Percentiles rank a stretch among this genome's conserved stretches.
Conservation (phyloP, 805 yeast species). For the Candida maris region DNA sequence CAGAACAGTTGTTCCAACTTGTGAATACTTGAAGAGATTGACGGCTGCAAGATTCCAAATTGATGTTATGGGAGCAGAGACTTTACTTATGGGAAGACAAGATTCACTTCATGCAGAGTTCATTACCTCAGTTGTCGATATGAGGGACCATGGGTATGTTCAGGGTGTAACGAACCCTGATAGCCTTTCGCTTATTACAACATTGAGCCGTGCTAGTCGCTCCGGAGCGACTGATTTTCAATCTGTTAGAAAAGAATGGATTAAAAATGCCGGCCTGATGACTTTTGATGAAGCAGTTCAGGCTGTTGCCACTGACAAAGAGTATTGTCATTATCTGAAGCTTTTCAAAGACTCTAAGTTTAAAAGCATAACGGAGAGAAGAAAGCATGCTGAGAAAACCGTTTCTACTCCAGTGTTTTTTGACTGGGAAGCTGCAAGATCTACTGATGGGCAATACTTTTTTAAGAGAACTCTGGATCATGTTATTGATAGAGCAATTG, state of each 20-base stretch:
- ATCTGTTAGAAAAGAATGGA: conserved; percentile 45
- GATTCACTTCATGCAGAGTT: conserved; percentile 55
- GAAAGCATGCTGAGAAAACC: conserved; percentile 16
- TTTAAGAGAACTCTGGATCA: conserved; percentile 48
- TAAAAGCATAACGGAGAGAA: conserved; percentile 22
- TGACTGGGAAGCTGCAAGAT: conserved; percentile 60
- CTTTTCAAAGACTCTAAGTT: conserved; percentile 14
- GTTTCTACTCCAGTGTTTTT: conserved; percentile 38
- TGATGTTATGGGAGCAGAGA: conserved; percentile 60
- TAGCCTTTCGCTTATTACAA: conserved; percentile 43
- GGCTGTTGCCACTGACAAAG: conserved; percentile 25
- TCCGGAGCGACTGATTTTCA: conserved; percentile 35
- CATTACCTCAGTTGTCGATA: conserved; percentile 50
- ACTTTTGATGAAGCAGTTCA: conserved; percentile 54
- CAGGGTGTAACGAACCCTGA: conserved; percentile 42
- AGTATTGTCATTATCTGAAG: conserved; percentile 10
- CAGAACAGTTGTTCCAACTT: conserved; percentile 58
- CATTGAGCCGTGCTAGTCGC: conserved; percentile 39
- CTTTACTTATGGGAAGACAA: conserved; percentile 57
- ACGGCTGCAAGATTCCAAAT: conserved; percentile 59
- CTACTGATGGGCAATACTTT: conserved; percentile 56
- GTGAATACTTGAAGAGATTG: conserved; percentile 52
- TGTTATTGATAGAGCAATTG: conserved; percentile 52
- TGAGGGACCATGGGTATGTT: conserved; percentile 54
- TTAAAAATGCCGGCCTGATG: conserved; percentile 35